These are phyloP conservation scores for Pseudotsuga menziesii DNA, from an alignment of 75 land plant species.

Conservation along the genomic window DNA sequence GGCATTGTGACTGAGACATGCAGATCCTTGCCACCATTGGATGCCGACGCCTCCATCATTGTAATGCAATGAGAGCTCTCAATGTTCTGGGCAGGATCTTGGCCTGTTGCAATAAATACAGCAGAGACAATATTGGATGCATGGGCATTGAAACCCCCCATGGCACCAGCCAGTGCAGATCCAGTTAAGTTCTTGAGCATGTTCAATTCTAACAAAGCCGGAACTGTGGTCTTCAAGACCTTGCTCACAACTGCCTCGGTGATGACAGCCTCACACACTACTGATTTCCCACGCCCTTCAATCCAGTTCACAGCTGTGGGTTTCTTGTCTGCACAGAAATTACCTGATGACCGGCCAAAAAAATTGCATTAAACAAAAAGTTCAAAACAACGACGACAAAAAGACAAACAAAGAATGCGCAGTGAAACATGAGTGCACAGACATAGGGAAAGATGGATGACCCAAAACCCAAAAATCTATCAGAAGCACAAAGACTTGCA, in stretches of 20 bases:
- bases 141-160: conserved; percentile 86
- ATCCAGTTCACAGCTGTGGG: conserved; percentile 76
- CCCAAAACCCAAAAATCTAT: neutral
- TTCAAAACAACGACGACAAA: neutral
- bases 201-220: conserved; percentile 82
- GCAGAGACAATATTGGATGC: conserved; percentile 84
- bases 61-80: conserved; percentile 85
- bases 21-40: conserved; percentile 59
- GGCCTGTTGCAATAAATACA: conserved; percentile 73
- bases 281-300: conserved; percentile 76
- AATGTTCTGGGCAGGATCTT: conserved; percentile 83
- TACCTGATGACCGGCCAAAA: conserved; percentile 29
- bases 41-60: conserved; percentile 48
- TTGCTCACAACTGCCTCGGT: conserved; percentile 58
- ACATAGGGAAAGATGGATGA: neutral
- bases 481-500: too few relatives aligned
- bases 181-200: conserved; percentile 78
- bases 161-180: conserved; percentile 81
- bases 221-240: conserved; percentile 65
- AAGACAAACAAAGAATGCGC: neutral
- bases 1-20: conserved; percentile 78
- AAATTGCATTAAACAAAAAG: neutral
- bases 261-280: conserved; percentile 73
- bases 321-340: conserved; percentile 51
- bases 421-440: too few relatives aligned